Evolutionary conservation across 1,284 basidiomycete genomes (phyloP), one percentile per base, ranked within the genome.

Genomic region (Schizophyllum commune): DNA sequence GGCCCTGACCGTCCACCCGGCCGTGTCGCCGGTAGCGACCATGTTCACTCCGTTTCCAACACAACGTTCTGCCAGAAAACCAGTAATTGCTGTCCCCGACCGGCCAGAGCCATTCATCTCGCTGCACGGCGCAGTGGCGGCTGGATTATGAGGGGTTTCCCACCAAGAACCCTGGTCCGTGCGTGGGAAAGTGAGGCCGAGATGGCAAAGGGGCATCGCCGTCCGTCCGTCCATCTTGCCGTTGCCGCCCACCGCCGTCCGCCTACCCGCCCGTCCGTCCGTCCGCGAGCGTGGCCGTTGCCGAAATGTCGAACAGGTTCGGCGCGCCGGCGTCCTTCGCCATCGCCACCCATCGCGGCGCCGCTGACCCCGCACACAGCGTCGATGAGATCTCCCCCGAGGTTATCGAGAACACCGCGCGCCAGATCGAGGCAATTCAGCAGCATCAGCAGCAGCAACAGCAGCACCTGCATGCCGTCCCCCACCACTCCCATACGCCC

Each of bases 251-350:
- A 55, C 22, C 53, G 19, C 53, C 53, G 53, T 55, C 53, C 56
- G 56, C 34, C 34, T 13, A 39, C 34, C 34, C 34, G 34, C 34
- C 34, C 34, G 34, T 39, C 34, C 34, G 34, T 39, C 34, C 34
- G 34, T 39, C 34, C 34, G 34, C 34, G 7, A 39, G 7, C 34
- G 34, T 39, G 34, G 34, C 34, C 34, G 34, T 39, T 39, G 34
- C 34, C 34, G 34, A 39, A 13, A 39, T 39, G 34, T 39, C 34
- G 34, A 39, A 39, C 34, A 39, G 34, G 34, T 39, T 39, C 34
- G 34, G 34, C 34, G 34, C 34, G 7, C 34, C 87, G 85, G 86
- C 86, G 82, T 84, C 84, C 75, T 82, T 87, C 77, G 80, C 79
- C 76, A 79, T 83, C 34, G 34, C 34, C 34, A 13, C 34, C n/a